phyloP scores from a whole-genome alignment of 2,329 filamentous ascomycete species.

The Penicillium vulpinum region DNA sequence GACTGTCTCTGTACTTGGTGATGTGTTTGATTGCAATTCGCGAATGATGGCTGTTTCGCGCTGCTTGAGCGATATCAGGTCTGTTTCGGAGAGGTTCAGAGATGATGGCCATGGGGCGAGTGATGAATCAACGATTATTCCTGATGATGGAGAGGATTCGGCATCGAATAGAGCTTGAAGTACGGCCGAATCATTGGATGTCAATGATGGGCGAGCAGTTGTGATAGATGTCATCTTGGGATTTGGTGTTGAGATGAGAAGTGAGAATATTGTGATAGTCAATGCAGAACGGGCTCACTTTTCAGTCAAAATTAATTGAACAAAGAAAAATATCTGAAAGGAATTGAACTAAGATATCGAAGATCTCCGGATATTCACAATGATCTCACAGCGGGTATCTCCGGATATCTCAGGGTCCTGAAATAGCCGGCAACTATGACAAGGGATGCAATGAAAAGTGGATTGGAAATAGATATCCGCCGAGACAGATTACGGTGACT shows the following conservation, averaged over 20 bases:
- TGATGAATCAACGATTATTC: slow-evolving; percentile 39
- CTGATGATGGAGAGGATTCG: slow-evolving; percentile 43
- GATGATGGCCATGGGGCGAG: slow-evolving; percentile 43
- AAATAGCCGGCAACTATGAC: background rate
- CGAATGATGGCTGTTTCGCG: slow-evolving; percentile 44
- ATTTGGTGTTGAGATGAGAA: background rate
- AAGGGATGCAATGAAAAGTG: slow-evolving; percentile 3
- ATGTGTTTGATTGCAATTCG: slow-evolving; percentile 32
- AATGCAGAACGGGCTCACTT: background rate
- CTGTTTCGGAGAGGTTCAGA: slow-evolving; percentile 36
- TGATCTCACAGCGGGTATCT: slow-evolving; percentile 17
- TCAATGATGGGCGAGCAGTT: slow-evolving; percentile 33
- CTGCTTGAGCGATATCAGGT: slow-evolving; percentile 41
- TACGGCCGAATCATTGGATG: slow-evolving; percentile 47
- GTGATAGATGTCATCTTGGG: slow-evolving; percentile 24
- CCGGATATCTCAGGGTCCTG: slow-evolving; percentile 19
- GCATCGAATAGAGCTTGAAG: slow-evolving; percentile 50
- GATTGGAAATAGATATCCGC: slow-evolving; percentile 7
- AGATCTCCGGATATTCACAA: slow-evolving; percentile 2
- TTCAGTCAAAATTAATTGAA: background rate
- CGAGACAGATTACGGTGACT: slow-evolving; percentile 5
- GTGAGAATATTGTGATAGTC: background rate
- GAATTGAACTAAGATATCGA: background rate
- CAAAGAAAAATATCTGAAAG: background rate
- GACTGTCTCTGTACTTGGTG: slow-evolving; percentile 25